Evolutionary conservation across 192 early-diverging fungal species (phyloP).

Genomic region (Entomortierella chlamydospora): DNA sequence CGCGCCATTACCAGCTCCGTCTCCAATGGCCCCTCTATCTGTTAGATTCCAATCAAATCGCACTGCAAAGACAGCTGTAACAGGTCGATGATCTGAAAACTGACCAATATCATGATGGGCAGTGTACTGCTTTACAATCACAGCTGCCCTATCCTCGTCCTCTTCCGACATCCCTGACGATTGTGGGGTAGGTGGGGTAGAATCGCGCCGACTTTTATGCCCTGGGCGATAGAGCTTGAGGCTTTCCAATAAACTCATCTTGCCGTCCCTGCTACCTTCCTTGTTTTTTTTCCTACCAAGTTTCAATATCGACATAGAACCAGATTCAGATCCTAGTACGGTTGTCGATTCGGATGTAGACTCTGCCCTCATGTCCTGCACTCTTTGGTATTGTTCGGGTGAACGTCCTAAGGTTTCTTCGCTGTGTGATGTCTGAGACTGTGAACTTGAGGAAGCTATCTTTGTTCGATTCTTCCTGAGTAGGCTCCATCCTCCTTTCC

Average conservation of each 20-base stretch:
- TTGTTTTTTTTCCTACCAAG: slow-evolving; percentile 9
- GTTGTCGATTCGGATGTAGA: neutral
- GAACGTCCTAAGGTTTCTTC: neutral
- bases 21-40: slow-evolving; percentile 17
- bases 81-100: slow-evolving; percentile 64
- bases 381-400: neutral
- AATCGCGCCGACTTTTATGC: neutral
- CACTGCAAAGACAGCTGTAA: slow-evolving; percentile 62
- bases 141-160: slow-evolving; percentile 34
- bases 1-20: neutral
- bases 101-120: slow-evolving; percentile 55
- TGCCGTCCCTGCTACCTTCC: neutral
- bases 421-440: neutral
- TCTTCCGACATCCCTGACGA: slow-evolving; percentile 17
- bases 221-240: slow-evolving; percentile 12
- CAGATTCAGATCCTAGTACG: neutral
- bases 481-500: slow-evolving; percentile 28
- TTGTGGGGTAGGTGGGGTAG: neutral
- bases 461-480: slow-evolving; percentile 23
- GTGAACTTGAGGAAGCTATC: neutral
- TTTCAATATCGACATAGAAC: slow-evolving; percentile 4
- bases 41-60: slow-evolving; percentile 60
- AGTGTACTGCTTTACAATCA: slow-evolving; percentile 48
- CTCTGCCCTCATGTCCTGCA: neutral
- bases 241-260: slow-evolving; percentile 24